A percentile compares a stretch with the other conserved stretches of the same genome.
Conservation (phyloP, 768 basidiomycete genomes). For the Daedaleopsis nitida region DNA sequence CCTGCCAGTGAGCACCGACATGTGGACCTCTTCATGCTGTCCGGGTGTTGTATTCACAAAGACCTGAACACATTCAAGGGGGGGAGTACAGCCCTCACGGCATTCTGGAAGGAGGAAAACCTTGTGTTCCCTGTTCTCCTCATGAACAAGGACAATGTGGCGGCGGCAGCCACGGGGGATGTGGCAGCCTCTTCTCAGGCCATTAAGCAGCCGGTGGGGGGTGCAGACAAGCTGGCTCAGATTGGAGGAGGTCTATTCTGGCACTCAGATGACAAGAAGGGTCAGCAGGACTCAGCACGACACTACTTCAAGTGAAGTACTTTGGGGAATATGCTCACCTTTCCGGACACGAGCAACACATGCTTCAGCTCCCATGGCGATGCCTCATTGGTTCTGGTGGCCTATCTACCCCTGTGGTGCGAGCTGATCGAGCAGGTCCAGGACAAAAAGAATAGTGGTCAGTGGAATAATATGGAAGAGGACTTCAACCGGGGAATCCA, state of each 20-base stretch:
- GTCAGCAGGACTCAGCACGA: slow-evolving; percentile 33
- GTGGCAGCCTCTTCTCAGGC: no score
- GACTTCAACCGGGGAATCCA: slow-evolving; percentile 20
- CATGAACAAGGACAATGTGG: slow-evolving; percentile 19
- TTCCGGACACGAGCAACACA: slow-evolving; percentile 40
- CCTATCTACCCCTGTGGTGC: slow-evolving; percentile 26
- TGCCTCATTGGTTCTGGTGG: slow-evolving; percentile 31
- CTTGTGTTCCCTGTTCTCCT: slow-evolving; percentile 16
- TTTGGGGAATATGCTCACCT: slow-evolving; percentile 26
- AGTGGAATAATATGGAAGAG: slow-evolving; percentile 38
- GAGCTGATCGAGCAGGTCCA: slow-evolving; percentile 29
- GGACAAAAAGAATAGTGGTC: slow-evolving; percentile 26
- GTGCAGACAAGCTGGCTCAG: slow-evolving; percentile 29
- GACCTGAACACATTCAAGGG: slow-evolving; percentile 21
- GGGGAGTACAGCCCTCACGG: slow-evolving; percentile 4
- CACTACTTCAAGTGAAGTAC: slow-evolving; percentile 25
- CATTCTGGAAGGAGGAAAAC: slow-evolving; percentile 2
- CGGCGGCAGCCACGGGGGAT: neutral
- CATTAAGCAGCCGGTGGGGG: slow-evolving; percentile 12
- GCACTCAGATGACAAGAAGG: slow-evolving; percentile 40
- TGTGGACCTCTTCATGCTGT: slow-evolving; percentile 9
- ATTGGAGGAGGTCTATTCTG: slow-evolving; percentile 34
- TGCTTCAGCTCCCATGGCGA: slow-evolving; percentile 35
- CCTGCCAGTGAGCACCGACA: neutral
- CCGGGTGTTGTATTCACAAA: slow-evolving; percentile 20